Evolutionary conservation across 1,284 basidiomycete genomes (phyloP).

Genomic region (Leccinum pallidistipes): DNA sequence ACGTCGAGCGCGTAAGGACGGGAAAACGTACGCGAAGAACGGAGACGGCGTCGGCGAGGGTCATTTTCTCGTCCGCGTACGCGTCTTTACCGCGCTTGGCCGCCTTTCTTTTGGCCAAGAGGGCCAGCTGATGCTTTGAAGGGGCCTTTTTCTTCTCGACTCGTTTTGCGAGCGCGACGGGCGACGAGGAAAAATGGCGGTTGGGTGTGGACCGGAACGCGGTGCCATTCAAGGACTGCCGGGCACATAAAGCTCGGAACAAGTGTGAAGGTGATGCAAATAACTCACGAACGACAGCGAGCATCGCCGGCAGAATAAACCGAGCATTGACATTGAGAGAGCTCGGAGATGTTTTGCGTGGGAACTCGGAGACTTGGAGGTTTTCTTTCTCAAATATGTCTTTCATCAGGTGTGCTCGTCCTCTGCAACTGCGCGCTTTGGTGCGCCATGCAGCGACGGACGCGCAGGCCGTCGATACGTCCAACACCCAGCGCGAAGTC

Average conservation of each 20-base stretch:
- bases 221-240: constrained; percentile 21
- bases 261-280: neutral
- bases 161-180: constrained; percentile 44
- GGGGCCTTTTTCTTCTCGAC: constrained; percentile 52
- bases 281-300: constrained; percentile 8
- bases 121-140: constrained; percentile 64
- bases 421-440: constrained; percentile 34
- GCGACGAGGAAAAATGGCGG: constrained; percentile 53
- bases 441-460: constrained; percentile 40
- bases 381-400: constrained; percentile 18
- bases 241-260: constrained; percentile 6
- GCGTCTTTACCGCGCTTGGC: constrained; percentile 40
- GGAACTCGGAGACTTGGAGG: constrained; percentile 15
- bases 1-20: neutral
- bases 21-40: constrained; percentile 62
- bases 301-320: constrained; percentile 25
- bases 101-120: constrained; percentile 43
- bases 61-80: constrained; percentile 61
- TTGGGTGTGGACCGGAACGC: constrained; percentile 7
- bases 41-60: constrained; percentile 60
- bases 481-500: constrained; percentile 68
- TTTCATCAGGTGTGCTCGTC: constrained; percentile 20
- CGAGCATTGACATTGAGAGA: constrained; percentile 19
- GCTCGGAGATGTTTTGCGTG: constrained; percentile 22
- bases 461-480: constrained; percentile 23